These are phyloP conservation scores for Microascus cirrosus DNA, from an alignment of 2,329 filamentous ascomycete species.

Conservation along the genomic window DNA sequence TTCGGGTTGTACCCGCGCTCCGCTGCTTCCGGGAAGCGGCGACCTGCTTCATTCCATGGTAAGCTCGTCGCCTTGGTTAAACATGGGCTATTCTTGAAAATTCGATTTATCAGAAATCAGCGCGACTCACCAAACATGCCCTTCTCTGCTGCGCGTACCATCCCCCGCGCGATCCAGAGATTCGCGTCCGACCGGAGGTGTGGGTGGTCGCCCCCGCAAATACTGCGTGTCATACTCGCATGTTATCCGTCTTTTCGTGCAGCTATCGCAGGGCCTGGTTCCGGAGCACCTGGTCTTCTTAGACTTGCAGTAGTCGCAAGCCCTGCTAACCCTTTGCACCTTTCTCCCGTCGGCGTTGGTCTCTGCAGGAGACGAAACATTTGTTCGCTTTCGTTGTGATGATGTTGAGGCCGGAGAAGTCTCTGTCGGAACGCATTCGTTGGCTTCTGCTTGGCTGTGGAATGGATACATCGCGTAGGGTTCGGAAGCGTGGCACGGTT, in stretches of 20 bases:
- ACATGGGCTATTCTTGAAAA: not conserved
- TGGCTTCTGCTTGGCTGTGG: not conserved
- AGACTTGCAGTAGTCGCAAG: conserved; percentile 17
- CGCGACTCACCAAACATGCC: not conserved
- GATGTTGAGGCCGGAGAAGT: not conserved
- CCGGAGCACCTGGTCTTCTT: conserved; percentile 16
- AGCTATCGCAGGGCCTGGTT: conserved; percentile 19
- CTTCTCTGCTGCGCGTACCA: not conserved
- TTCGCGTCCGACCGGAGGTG: conserved; percentile 14
- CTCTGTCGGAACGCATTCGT: not conserved
- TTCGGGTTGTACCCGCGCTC: not conserved
- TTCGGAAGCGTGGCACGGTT: not conserved
- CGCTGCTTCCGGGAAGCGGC: no score
- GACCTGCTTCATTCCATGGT: not conserved
- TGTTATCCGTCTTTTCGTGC: conserved; percentile 12
- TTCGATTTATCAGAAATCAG: not conserved
- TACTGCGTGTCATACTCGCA: conserved; percentile 21
- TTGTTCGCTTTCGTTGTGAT: not conserved
- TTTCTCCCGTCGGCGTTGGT: not conserved
- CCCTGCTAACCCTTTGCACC: conserved; percentile 18
- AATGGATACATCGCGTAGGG: not conserved
- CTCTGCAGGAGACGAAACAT: not conserved
- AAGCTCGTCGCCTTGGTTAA: not conserved
- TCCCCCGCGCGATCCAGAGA: not conserved
- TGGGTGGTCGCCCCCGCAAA: conserved; percentile 19